Evolutionary conservation across 1,284 basidiomycete genomes (phyloP).

Genomic region (Apiotrichum domesticum): DNA sequence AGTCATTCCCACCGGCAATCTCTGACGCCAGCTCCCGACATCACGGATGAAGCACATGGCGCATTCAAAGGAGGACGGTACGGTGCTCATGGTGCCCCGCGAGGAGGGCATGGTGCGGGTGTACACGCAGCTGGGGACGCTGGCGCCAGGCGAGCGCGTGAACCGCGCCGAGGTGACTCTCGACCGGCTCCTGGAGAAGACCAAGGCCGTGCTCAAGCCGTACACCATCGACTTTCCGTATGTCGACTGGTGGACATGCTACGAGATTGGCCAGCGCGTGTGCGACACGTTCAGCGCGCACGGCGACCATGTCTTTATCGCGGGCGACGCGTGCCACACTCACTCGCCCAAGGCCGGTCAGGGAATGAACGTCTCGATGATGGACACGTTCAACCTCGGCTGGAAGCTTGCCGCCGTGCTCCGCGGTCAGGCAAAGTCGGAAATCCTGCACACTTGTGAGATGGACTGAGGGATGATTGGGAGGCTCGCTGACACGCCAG

Average conservation of each 20-base stretch:
- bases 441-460: constrained; percentile 58
- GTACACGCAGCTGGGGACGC: constrained; percentile 22
- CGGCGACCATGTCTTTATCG: constrained; percentile 33
- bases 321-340: constrained; percentile 38
- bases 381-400: constrained; percentile 44
- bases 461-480: background rate
- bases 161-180: constrained; percentile 46
- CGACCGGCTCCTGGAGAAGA: constrained; percentile 57
- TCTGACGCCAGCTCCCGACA: constrained; percentile 10
- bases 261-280: constrained; percentile 50
- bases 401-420: constrained; percentile 51
- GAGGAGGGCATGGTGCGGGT: constrained; percentile 32
- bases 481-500: background rate
- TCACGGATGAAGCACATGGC: constrained; percentile 35
- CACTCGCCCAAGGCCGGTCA: constrained; percentile 39
- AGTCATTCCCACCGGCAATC: background rate
- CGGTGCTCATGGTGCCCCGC: constrained; percentile 37
- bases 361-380: constrained; percentile 37
- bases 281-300: constrained; percentile 20
- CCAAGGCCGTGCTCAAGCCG: constrained; percentile 61
- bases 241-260: constrained; percentile 40
- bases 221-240: constrained; percentile 55
- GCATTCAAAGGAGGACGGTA: constrained; percentile 29
- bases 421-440: constrained; percentile 60
- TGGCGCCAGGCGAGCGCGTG: constrained; percentile 20